These are phyloP conservation scores for Lavandula angustifolia DNA, from an alignment of 257 asterid genomes.

Conservation along the genomic window DNA sequence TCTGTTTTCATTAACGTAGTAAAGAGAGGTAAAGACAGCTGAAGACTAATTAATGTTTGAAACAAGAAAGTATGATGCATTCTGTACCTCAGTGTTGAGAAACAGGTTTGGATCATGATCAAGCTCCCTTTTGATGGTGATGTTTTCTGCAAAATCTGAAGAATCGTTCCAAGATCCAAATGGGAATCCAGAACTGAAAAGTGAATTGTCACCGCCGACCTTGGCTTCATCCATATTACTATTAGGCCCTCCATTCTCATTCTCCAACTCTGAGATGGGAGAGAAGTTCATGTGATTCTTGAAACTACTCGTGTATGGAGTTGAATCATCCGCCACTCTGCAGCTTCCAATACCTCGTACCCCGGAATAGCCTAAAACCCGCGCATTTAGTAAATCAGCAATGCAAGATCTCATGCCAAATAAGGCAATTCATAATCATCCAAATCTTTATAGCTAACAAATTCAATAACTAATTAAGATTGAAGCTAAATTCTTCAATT, in stretches of 20 bases:
- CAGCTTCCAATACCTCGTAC: slow-evolving; percentile 41
- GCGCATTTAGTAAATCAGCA: slow-evolving; percentile 25
- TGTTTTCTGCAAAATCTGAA: slow-evolving; percentile 48
- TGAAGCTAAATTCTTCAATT: too few relatives aligned
- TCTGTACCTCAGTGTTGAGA: slow-evolving; percentile 42
- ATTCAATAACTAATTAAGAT: too few relatives aligned
- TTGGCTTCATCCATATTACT: slow-evolving; percentile 33
- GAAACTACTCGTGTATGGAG: slow-evolving; percentile 32
- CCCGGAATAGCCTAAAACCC: slow-evolving; percentile 50
- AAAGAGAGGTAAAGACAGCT: too few relatives aligned
- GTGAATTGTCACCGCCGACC: slow-evolving; percentile 38
- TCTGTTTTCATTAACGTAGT: slow-evolving; percentile 34
- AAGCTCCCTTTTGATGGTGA: slow-evolving; percentile 59
- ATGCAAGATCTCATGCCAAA: not conserved
- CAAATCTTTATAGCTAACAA: too few relatives aligned
- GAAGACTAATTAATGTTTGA: too few relatives aligned
- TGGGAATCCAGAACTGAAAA: slow-evolving; percentile 45
- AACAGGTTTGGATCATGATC: slow-evolving; percentile 45
- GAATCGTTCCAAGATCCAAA: slow-evolving; percentile 60
- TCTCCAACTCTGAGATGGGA: slow-evolving; percentile 55
- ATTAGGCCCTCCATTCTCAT: slow-evolving; percentile 34
- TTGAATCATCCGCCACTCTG: slow-evolving; percentile 32
- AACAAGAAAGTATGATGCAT: not conserved
- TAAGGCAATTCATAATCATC: not conserved
- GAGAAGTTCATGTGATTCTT: slow-evolving; percentile 42